Percentiles rank a stretch among this genome's conserved stretches.
Evolutionary conservation across 225 moss, liverwort and hornwort genomes (phyloP).

Genomic region (Physcomitrellopsis africana): DNA sequence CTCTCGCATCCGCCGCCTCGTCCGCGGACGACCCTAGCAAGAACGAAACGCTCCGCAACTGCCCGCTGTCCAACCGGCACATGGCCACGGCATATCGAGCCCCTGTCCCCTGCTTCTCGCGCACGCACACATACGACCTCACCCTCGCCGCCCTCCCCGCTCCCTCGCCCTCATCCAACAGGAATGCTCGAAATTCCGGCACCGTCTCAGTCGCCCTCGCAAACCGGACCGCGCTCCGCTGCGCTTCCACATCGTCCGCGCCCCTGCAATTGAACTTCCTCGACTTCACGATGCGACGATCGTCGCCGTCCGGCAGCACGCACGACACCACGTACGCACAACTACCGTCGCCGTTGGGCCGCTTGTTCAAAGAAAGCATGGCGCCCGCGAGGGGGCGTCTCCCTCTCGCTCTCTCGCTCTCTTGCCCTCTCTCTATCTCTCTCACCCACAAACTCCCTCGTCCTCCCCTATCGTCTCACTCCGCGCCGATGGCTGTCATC

Average conservation of each 20-base stretch:
- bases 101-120: slow-evolving; percentile 83
- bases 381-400: slow-evolving; percentile 28
- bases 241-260: slow-evolving; percentile 71
- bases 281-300: slow-evolving; percentile 59
- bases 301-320: slow-evolving; percentile 69
- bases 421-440: slow-evolving; percentile 32
- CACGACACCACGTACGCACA: slow-evolving; percentile 71
- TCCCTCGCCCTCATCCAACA: slow-evolving; percentile 68
- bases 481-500: slow-evolving; percentile 42
- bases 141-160: slow-evolving; percentile 52
- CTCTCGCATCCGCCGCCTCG: slow-evolving; percentile 42
- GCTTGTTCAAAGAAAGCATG: slow-evolving; percentile 94
- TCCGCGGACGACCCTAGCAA: slow-evolving; percentile 50
- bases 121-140: slow-evolving; percentile 85
- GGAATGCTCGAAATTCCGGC: slow-evolving; percentile 74
- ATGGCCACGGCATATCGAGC: slow-evolving; percentile 80
- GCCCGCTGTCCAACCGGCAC: slow-evolving; percentile 79
- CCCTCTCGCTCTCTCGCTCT: slow-evolving; percentile 37
- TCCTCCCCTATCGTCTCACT: slow-evolving; percentile 43
- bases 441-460: slow-evolving; percentile 29
- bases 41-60: slow-evolving; percentile 90
- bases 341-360: slow-evolving; percentile 64
- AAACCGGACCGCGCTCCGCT: slow-evolving; percentile 70
- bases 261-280: slow-evolving; percentile 74
- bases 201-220: slow-evolving; percentile 74